Evolutionary conservation across 1,139 yeast species (phyloP).

Genomic region (Geotrichum aggregatum): DNA sequence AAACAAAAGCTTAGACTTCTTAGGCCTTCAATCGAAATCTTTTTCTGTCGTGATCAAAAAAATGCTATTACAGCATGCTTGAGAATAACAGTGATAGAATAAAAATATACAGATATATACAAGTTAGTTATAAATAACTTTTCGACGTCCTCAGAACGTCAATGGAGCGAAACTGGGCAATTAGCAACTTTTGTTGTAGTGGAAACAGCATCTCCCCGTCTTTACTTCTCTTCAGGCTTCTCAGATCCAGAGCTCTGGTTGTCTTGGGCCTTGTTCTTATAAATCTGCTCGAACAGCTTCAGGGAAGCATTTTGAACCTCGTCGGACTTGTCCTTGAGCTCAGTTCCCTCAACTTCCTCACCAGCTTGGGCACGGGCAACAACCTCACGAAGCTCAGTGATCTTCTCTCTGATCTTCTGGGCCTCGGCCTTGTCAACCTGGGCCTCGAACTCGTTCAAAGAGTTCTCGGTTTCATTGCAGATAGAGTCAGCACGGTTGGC

Average conservation of each 20-base stretch:
- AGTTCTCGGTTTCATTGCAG: constrained; percentile 93
- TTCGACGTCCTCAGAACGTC: too few species aligned
- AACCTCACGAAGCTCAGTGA: constrained; percentile 78
- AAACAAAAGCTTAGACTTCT: too few species aligned
- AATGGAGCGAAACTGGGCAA: too few species aligned
- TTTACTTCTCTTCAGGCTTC: constrained; percentile 19
- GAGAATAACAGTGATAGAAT: constrained; percentile 3
- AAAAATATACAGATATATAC: too few species aligned
- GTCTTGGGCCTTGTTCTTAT: constrained; percentile 58
- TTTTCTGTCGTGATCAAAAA: too few species aligned
- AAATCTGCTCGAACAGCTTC: constrained; percentile 92
- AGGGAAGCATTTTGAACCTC: constrained; percentile 89
- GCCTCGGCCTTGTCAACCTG: constrained; percentile 85
- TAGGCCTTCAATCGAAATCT: too few species aligned
- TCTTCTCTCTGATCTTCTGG: constrained; percentile 76
- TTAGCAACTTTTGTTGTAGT: neutral
- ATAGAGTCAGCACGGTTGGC: constrained; percentile 98
- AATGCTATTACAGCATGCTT: too few species aligned
- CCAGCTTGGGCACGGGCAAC: constrained; percentile 94
- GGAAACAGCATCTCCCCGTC: too few species aligned
- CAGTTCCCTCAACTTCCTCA: constrained; percentile 76
- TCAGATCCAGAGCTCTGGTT: constrained; percentile 8
- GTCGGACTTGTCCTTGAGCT: constrained; percentile 87
- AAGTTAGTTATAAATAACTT: neutral
- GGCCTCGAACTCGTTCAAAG: constrained; percentile 90